These are phyloP conservation scores for Botrytis paeoniae DNA, from an alignment of 2,329 filamentous ascomycete genomes.

Conservation along the genomic window DNA sequence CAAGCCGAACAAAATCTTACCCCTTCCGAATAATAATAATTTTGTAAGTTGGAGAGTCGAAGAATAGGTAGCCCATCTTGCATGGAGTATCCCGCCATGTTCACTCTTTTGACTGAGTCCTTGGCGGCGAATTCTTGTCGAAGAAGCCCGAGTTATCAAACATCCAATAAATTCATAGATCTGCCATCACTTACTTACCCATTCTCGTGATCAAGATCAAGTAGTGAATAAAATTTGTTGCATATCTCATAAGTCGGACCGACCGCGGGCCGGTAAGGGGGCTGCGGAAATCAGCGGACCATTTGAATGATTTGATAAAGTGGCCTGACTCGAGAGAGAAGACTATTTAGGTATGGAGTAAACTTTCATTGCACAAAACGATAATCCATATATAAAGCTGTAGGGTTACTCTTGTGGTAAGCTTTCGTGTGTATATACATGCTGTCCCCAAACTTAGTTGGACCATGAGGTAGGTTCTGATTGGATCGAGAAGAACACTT, in stretches of 20 bases:
- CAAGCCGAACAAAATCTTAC: background rate
- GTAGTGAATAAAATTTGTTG: background rate
- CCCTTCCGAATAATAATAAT: background rate
- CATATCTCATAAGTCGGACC: slow-evolving; percentile 10
- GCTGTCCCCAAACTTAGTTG: background rate
- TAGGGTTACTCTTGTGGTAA: background rate
- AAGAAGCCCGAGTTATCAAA: background rate
- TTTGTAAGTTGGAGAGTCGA: background rate
- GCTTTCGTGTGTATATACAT: background rate
- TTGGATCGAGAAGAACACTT: background rate
- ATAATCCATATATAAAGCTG: background rate
- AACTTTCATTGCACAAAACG: background rate
- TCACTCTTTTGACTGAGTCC: background rate
- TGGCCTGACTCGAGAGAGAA: background rate
- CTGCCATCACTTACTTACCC: background rate
- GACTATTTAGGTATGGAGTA: background rate
- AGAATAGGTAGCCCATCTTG: background rate
- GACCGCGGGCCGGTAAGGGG: background rate
- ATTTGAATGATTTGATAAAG: background rate
- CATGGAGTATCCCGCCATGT: background rate
- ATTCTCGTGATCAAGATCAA: background rate
- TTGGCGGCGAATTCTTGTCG: background rate
- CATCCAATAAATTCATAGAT: background rate
- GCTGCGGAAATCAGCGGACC: background rate
- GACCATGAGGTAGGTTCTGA: background rate